Evolutionary conservation across 2,329 filamentous ascomycete genomes (phyloP).

Genomic region (Blastomyces gilchristii): DNA sequence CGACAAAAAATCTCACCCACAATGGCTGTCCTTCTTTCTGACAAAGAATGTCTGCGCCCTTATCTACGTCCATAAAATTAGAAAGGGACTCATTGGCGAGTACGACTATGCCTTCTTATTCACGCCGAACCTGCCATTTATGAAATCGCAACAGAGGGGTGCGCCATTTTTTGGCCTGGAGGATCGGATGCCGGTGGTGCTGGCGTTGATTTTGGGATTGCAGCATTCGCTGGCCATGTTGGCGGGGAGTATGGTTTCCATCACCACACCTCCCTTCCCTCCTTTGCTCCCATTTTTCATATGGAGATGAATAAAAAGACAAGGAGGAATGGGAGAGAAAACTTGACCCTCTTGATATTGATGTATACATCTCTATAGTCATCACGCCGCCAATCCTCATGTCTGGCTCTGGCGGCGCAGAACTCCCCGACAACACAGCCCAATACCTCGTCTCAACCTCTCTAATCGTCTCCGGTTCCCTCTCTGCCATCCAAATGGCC

Average conservation of each 20-base stretch:
- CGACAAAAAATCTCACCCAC: neutral
- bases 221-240: slow-evolving; percentile 62
- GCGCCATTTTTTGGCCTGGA: slow-evolving; percentile 62
- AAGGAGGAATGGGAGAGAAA: neutral
- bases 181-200: slow-evolving; percentile 56
- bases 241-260: slow-evolving; percentile 35
- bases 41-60: neutral
- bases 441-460: slow-evolving; percentile 60
- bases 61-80: slow-evolving; percentile 20
- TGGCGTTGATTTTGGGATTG: slow-evolving; percentile 57
- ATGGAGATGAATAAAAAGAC: neutral
- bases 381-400: slow-evolving; percentile 54
- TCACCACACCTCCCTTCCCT: neutral
- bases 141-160: slow-evolving; percentile 50
- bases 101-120: slow-evolving; percentile 92
- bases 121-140: slow-evolving; percentile 69
- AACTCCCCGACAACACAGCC: slow-evolving; percentile 45
- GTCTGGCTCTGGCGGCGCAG: slow-evolving; percentile 44
- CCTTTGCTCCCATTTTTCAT: too few species aligned
- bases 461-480: slow-evolving; percentile 56
- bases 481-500: slow-evolving; percentile 57
- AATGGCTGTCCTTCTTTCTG: neutral
- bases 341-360: neutral
- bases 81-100: slow-evolving; percentile 65
- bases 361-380: slow-evolving; percentile 27